phyloP scores from a whole-genome alignment of 352 stramenopile species.

The Nothophytophthora sp. region DNA sequence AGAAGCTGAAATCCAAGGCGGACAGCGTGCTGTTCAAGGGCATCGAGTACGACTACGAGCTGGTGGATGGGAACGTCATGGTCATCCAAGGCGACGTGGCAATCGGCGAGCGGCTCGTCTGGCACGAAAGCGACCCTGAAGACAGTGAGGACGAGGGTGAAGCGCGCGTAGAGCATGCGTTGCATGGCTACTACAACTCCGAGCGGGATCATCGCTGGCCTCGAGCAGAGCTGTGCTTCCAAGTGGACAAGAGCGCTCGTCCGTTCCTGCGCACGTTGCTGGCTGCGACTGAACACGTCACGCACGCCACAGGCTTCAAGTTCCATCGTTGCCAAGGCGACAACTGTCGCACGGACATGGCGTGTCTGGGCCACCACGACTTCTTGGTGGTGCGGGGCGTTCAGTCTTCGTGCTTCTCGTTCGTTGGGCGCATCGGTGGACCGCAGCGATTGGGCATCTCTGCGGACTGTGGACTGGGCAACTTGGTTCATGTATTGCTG shows the following conservation, averaged over 20 bases:
- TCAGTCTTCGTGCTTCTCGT: conserved; percentile 73
- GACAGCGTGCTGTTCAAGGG: conserved; percentile 67
- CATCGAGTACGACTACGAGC: conserved; percentile 83
- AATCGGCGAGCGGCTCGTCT: conserved; percentile 56
- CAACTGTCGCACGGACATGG: conserved; percentile 41
- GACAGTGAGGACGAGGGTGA: conserved; percentile 4
- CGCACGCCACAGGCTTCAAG: conserved; percentile 59
- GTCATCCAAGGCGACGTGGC: conserved; percentile 79
- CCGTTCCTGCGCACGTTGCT: conserved; percentile 42
- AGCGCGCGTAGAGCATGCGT: conserved; percentile 27
- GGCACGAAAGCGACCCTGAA: conserved; percentile 22
- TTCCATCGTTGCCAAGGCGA: conserved; percentile 58
- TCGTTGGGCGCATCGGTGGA: conserved; percentile 74
- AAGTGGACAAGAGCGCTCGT: conserved; percentile 49
- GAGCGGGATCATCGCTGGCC: conserved; percentile 76
- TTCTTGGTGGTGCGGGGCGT: conserved; percentile 61
- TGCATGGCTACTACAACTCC: conserved; percentile 85
- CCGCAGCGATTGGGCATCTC: conserved; percentile 65
- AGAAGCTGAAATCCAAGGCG: neutral
- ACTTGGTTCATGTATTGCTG: conserved; percentile 80
- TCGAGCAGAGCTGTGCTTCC: conserved; percentile 64
- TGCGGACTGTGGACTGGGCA: conserved; percentile 68
- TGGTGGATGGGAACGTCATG: conserved; percentile 73
- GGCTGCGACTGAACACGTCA: conserved; percentile 66
- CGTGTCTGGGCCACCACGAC: conserved; percentile 50